Evolutionary conservation across 148 eudicot genomes (phyloP).

Genomic region (Limonium bicolor): DNA sequence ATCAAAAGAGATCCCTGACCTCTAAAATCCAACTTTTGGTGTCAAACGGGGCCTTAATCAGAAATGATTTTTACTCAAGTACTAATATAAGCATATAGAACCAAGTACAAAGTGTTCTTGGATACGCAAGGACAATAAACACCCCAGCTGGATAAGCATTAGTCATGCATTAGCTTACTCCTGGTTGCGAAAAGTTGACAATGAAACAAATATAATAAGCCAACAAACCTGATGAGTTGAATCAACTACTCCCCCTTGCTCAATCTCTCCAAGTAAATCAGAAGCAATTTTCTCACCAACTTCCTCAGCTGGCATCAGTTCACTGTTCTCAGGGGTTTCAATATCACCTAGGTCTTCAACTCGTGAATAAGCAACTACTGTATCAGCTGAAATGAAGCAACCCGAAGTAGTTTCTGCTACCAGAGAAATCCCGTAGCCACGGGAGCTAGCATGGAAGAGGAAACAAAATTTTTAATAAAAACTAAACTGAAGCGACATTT

Average conservation of each 20-base stretch:
- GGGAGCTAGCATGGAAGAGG: slow-evolving; percentile 73
- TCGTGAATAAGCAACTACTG: slow-evolving; percentile 43
- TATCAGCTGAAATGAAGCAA: slow-evolving; percentile 74
- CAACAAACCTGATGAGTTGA: slow-evolving; percentile 80
- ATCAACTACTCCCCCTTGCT: slow-evolving; percentile 92
- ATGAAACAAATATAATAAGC: background rate
- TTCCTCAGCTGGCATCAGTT: slow-evolving; percentile 44
- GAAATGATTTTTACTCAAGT: no score
- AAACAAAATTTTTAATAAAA: slow-evolving; percentile 1
- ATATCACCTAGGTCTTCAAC: slow-evolving; percentile 29
- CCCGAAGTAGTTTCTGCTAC: slow-evolving; percentile 82
- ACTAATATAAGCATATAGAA: no score
- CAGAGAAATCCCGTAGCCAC: slow-evolving; percentile 81
- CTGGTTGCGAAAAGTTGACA: no score
- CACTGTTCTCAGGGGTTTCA: slow-evolving; percentile 36
- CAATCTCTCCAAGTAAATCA: slow-evolving; percentile 54
- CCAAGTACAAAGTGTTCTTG: no score
- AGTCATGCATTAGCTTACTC: no score
- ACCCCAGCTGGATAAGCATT: no score
- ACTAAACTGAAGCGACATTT: background rate
- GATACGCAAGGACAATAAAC: no score
- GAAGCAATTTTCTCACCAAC: slow-evolving; percentile 71
- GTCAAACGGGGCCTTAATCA: no score
- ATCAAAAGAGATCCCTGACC: no score
- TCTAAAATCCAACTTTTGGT: no score